phyloP scores from a whole-genome alignment of 768 basidiomycete genomes.

The Mycena floridula region DNA sequence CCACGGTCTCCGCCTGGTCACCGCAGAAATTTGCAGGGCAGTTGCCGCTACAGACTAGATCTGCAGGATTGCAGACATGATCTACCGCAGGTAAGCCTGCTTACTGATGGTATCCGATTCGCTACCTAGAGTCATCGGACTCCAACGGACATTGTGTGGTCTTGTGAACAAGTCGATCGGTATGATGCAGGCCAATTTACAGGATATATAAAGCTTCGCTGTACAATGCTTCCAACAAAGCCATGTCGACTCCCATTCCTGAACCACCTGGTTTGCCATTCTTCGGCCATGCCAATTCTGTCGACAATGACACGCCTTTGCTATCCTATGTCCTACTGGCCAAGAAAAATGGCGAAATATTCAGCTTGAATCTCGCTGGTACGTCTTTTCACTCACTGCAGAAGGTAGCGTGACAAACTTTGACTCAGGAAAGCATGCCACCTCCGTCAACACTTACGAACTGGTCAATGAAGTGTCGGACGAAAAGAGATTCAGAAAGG shows the following conservation, averaged over 20 bases:
- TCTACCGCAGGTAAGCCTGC: too few relatives aligned
- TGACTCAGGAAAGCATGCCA: slow-evolving; percentile 15
- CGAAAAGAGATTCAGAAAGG: slow-evolving; percentile 36
- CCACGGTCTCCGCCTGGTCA: too few relatives aligned
- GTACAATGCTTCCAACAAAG: neutral
- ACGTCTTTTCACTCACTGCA: slow-evolving; percentile 1
- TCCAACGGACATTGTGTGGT: too few relatives aligned
- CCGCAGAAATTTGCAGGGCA: too few relatives aligned
- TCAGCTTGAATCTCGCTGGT: slow-evolving; percentile 27
- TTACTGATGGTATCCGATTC: too few relatives aligned
- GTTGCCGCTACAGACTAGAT: too few relatives aligned
- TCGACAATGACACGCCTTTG: slow-evolving; percentile 27
- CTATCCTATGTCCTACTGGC: slow-evolving; percentile 23
- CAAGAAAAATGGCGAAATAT: slow-evolving; percentile 32
- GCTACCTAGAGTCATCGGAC: too few relatives aligned
- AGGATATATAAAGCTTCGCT: too few relatives aligned
- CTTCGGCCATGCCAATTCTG: slow-evolving; percentile 26
- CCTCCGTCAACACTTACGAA: slow-evolving; percentile 27
- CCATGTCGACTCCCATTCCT: slow-evolving; percentile 29
- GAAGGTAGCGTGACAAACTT: neutral
- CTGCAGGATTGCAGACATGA: too few relatives aligned
- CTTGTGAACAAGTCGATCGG: too few relatives aligned
- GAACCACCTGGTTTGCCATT: slow-evolving; percentile 30
- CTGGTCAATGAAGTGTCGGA: slow-evolving; percentile 36
- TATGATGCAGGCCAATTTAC: too few relatives aligned